These are phyloP conservation scores for Neopestalotiopsis clavispora DNA, from an alignment of 2,329 filamentous ascomycete species.

Conservation along the genomic window DNA sequence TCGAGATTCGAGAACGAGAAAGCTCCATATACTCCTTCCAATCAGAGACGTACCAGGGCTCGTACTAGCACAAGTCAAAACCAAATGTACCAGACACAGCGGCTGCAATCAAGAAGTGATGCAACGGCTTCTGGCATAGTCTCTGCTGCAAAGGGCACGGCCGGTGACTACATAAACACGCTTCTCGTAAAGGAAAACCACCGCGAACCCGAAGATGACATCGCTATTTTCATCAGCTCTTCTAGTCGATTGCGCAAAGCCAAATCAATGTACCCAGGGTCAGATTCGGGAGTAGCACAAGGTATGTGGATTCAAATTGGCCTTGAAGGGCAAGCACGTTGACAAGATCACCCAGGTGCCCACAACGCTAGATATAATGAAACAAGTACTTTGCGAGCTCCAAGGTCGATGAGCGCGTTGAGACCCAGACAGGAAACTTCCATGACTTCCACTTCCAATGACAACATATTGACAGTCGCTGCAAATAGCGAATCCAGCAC, in stretches of 20 bases:
- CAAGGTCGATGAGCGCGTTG: slow-evolving; percentile 63
- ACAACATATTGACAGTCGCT: neutral
- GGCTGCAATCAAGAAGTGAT: slow-evolving; percentile 15
- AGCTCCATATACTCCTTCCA: slow-evolving; percentile 13
- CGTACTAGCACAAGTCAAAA: slow-evolving; percentile 12
- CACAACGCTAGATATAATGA: slow-evolving; percentile 32
- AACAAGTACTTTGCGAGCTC: slow-evolving; percentile 43
- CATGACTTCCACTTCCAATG: slow-evolving; percentile 21
- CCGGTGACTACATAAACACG: slow-evolving; percentile 42
- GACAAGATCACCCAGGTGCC: too few relatives aligned
- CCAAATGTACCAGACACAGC: slow-evolving; percentile 8
- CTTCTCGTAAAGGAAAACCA: slow-evolving; percentile 45
- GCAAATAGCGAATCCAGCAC: too few relatives aligned
- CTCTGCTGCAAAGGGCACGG: slow-evolving; percentile 33
- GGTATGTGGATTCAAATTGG: neutral
- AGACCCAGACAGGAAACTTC: slow-evolving; percentile 34
- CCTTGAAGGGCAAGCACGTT: neutral
- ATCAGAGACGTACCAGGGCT: slow-evolving; percentile 10
- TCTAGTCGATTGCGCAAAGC: slow-evolving; percentile 58
- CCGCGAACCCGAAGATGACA: slow-evolving; percentile 53
- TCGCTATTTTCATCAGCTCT: slow-evolving; percentile 49
- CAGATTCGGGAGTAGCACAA: slow-evolving; percentile 22
- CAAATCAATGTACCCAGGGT: slow-evolving; percentile 55
- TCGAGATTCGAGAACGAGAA: neutral
- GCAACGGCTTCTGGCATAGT: slow-evolving; percentile 32